These are phyloP conservation scores for Tricholoma bakamatsutake DNA, from an alignment of 768 basidiomycete species.

Conservation along the genomic window DNA sequence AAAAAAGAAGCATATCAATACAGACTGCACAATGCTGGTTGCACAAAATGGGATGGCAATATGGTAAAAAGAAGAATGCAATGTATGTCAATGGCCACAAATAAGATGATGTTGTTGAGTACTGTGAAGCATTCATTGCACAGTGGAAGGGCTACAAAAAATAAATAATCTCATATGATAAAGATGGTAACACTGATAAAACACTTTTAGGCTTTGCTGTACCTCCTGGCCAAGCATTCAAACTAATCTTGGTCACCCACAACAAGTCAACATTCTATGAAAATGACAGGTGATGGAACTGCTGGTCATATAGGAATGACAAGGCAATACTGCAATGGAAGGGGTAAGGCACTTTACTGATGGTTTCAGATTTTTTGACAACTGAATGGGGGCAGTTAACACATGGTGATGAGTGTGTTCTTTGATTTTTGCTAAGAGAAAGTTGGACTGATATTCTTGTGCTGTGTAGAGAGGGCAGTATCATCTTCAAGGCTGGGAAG, in stretches of 20 bases:
- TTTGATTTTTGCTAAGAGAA: too few relatives aligned
- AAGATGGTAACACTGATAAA: conserved; percentile 18
- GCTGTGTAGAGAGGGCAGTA: too few relatives aligned
- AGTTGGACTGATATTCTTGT: too few relatives aligned
- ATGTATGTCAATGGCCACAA: conserved; percentile 15
- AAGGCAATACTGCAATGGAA: conserved; percentile 19
- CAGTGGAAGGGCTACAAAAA: conserved; percentile 22
- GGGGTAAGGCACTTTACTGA: conserved; percentile 24
- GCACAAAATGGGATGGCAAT: conserved; percentile 25
- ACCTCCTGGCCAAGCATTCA: conserved; percentile 7
- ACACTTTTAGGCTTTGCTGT: conserved; percentile 11
- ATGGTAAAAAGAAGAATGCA: conserved; percentile 7
- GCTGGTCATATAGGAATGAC: conserved; percentile 14
- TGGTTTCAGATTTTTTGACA: conserved; percentile 26
- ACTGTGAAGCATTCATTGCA: conserved; percentile 5
- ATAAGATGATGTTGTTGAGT: conserved; percentile 11
- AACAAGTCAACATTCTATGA: conserved; percentile 26
- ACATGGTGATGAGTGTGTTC: too few relatives aligned
- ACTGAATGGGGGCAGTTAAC: conserved; percentile 15
- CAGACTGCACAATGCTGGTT: not conserved
- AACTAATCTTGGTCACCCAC: conserved; percentile 15
- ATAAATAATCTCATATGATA: conserved; percentile 19
- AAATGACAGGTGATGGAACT: conserved; percentile 17
- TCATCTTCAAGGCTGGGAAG: too few relatives aligned
- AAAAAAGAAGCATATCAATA: too few relatives aligned